phyloP scores from a whole-genome alignment of 1,284 basidiomycete genomes.

The Fistulinella staudtii region DNA sequence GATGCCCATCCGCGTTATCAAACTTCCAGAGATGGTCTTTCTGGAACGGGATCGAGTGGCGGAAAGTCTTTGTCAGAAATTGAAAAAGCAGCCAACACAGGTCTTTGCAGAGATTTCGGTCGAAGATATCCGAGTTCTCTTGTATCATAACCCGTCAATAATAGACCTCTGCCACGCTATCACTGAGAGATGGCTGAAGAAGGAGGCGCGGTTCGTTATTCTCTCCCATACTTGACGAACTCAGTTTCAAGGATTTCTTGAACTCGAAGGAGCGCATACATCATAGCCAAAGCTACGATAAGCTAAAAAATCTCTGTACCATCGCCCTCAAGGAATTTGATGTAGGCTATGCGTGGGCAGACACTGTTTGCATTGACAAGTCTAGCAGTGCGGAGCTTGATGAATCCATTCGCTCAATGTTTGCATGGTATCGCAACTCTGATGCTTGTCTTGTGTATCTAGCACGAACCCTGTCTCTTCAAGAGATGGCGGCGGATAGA shows the following conservation, averaged over 20 bases:
- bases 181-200: background rate
- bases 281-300: background rate
- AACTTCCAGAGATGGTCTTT: background rate
- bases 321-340: background rate
- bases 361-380: background rate
- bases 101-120: background rate
- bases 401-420: background rate
- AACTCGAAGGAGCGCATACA: background rate
- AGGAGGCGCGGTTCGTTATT: background rate
- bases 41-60: background rate
- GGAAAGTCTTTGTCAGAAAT: background rate
- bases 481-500: background rate
- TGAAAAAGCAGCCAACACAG: background rate
- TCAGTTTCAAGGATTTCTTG: background rate
- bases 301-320: background rate
- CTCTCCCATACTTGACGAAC: background rate
- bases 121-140: background rate
- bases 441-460: background rate
- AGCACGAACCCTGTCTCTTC: background rate
- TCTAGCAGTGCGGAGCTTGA: background rate
- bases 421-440: background rate
- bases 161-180: background rate
- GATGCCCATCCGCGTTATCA: background rate
- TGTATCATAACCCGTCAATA: background rate
- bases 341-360: background rate